phyloP scores from a whole-genome alignment of 768 basidiomycete genomes.

The Amanita jacksonii region DNA sequence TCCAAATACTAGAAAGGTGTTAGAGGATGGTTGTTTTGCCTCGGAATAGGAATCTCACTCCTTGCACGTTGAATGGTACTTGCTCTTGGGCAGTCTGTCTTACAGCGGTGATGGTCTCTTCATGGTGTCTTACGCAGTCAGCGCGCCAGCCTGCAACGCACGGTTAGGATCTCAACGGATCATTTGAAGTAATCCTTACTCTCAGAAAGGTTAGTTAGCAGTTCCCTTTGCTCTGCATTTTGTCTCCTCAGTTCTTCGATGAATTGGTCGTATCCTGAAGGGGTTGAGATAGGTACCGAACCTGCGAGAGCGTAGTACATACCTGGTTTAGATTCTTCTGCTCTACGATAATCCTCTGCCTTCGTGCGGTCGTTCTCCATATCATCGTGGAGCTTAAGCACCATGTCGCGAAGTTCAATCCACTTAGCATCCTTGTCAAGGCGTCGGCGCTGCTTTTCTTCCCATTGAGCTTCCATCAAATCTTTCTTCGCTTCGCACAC shows the following conservation, averaged over 20 bases:
- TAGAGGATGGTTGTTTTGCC: neutral
- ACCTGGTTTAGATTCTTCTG: conserved; percentile 50
- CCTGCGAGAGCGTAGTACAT: conserved; percentile 14
- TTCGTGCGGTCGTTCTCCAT: conserved; percentile 40
- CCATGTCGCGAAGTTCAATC: conserved; percentile 51
- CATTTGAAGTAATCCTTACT: conserved; percentile 29
- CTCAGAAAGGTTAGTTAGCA: conserved; percentile 45
- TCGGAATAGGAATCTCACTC: conserved; percentile 32
- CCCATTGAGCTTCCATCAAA: conserved; percentile 51
- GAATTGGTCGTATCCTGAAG: conserved; percentile 47
- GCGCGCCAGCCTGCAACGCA: conserved; percentile 50
- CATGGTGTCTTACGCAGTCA: conserved; percentile 55
- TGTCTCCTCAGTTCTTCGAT: conserved; percentile 50
- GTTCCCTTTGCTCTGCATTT: conserved; percentile 49
- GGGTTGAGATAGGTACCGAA: conserved; percentile 11
- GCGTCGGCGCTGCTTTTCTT: conserved; percentile 50
- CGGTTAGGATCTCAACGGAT: neutral
- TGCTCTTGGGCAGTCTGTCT: conserved; percentile 64
- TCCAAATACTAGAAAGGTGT: conserved; percentile 55
- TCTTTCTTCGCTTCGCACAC: conserved; percentile 50
- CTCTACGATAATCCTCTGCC: conserved; percentile 43
- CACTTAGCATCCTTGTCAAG: conserved; percentile 48
- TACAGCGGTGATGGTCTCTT: conserved; percentile 59
- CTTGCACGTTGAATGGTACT: conserved; percentile 78
- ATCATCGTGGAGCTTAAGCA: conserved; percentile 47